Evolutionary conservation across 2,329 filamentous ascomycete genomes (phyloP).

Genomic region (Zarea fungicola): DNA sequence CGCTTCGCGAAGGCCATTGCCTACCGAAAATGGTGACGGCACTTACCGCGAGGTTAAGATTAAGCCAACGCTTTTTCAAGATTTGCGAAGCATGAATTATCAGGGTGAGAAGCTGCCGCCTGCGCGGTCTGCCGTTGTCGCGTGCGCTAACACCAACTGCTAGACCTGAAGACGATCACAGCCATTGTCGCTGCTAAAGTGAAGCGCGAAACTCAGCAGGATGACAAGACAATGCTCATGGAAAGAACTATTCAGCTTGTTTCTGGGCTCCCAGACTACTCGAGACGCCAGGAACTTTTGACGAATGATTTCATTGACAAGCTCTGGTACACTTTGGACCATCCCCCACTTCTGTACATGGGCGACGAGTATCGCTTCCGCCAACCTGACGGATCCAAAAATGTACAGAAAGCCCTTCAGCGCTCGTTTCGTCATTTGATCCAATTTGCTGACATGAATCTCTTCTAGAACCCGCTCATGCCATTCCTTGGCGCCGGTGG

Average conservation of each 20-base stretch:
- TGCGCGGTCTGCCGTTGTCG: fast-evolving
- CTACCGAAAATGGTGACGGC: conserved; percentile 59
- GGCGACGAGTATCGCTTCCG: conserved; percentile 61
- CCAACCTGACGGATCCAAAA: conserved; percentile 64
- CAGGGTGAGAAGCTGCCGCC: background rate
- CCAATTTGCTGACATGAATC: background rate
- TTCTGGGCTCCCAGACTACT: conserved; percentile 56
- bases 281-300: conserved; percentile 55
- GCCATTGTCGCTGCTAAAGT: conserved; percentile 57
- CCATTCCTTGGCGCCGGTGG: conserved; percentile 63
- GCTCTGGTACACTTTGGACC: conserved; percentile 67
- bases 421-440: too few species aligned
- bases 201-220: conserved; percentile 55
- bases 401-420: conserved; percentile 40
- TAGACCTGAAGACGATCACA: conserved; percentile 59
- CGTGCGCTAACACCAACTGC: conserved; percentile 19
- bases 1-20: conserved; percentile 56
- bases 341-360: conserved; percentile 63
- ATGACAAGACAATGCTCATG: conserved; percentile 77
- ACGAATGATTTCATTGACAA: conserved; percentile 64
- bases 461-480: conserved; percentile 53
- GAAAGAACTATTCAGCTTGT: conserved; percentile 68
- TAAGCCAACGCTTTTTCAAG: conserved; percentile 34
- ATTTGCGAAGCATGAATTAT: conserved; percentile 6
- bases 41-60: too few species aligned